Evolutionary conservation across 148 eudicot species (phyloP), one percentile per base, ranked within the genome.

Genomic region (Vaccinium darrowii): DNA sequence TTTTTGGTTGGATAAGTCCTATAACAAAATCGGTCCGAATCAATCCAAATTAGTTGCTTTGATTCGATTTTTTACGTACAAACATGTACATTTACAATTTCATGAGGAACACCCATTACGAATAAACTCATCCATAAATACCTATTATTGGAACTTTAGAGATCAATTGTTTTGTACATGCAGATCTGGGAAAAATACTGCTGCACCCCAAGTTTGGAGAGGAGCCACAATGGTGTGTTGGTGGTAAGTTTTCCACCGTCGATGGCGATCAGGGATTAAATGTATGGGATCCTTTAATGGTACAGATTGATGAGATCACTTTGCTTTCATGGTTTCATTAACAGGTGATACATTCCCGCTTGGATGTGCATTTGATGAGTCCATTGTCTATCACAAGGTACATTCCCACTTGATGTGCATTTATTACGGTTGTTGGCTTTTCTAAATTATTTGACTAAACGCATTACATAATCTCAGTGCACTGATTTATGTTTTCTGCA

Each of bases 181-280:
- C 73, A 79, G 81, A 86, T 82, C 56, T 85, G 80, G 87, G 87
- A 8, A 81, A 85, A 36, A 65, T 87, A 72, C n/a, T 84, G 81
- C 82, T 86, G 89, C 87, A 63, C 36, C 60, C 63, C 8, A 73
- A 56, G 39, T 81, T 84, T 77, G 89, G 87, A 58, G 87, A 49
- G 23, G 85, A 81, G 10, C 83, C 89, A 14, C 89, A 84, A 53
- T 87, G 89, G 89, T 83, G 85, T 84, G 89, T 84, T 81, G 89
- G 81, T 52, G 89, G 89, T 84, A 53, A 74, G 87, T 47, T 25
- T 69, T 67, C 65, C 58, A 16, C 51, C 33, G 15, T 67, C 12
- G 82, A 51, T 49, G 11, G 63, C 9, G 11, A 11, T 52, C 15
- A 13, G 25, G 9, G 3, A 60, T 62, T 19, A 56, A 43, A 5